Evolutionary conservation across 1,139 yeast genomes (phyloP).

Genomic region (Geotrichum aggregatum): DNA sequence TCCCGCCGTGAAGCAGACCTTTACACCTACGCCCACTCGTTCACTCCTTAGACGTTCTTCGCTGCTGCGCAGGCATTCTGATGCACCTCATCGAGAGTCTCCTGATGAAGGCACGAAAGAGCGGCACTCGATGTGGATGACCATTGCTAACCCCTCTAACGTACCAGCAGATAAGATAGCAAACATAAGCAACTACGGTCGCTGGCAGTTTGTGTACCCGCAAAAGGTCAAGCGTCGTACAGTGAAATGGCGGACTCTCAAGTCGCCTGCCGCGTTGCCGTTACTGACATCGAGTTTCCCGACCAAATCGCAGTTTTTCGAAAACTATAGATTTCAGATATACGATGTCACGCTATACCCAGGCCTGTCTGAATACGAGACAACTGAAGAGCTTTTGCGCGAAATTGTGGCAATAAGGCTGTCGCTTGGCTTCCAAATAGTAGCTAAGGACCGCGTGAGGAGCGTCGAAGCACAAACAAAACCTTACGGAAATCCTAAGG

Average conservation of each 20-base stretch:
- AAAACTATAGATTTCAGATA: constrained; percentile 47
- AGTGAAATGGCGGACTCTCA: constrained; percentile 88
- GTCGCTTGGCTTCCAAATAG: constrained; percentile 84
- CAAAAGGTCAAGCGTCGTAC: constrained; percentile 57
- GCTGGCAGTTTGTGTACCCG: constrained; percentile 91
- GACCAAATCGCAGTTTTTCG: constrained; percentile 52
- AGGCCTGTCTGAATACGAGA: constrained; percentile 51
- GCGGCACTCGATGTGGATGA: constrained; percentile 30
- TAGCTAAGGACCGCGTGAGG: constrained; percentile 63
- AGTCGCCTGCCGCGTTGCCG: constrained; percentile 91
- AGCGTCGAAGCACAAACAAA: constrained; percentile 56
- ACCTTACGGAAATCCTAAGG: constrained; percentile 52
- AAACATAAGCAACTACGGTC: constrained; percentile 45
- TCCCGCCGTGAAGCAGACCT: not conserved
- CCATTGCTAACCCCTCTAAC: constrained; percentile 35
- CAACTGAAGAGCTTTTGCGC: constrained; percentile 62
- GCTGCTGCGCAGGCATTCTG: not conserved
- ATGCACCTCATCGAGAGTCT: no score
- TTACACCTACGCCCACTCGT: not conserved
- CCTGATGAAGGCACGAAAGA: constrained; percentile 9
- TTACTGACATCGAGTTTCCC: constrained; percentile 76
- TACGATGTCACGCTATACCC: constrained; percentile 60
- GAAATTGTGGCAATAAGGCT: constrained; percentile 85
- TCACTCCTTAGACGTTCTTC: not conserved
- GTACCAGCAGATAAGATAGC: constrained; percentile 26